Base-by-base conservation (phyloP, 2,329 filamentous ascomycete species). In the Emergomyces orientalis region DNA sequence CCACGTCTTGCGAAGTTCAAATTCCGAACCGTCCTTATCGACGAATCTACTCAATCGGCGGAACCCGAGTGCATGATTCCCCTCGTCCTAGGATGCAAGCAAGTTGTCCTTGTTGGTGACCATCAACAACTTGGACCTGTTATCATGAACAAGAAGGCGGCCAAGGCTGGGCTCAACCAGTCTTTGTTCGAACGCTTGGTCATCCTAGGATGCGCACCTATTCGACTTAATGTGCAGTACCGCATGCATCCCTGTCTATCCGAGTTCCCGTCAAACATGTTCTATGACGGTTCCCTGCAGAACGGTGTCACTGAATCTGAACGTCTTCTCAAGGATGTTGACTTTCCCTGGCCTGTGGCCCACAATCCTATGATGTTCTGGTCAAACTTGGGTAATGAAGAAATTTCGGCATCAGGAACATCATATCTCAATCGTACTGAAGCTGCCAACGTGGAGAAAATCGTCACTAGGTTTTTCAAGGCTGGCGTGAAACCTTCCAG, bases 361-460 rank as follows among this genome's bases (percentile, higher is more conserved):
- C 93, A 97, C 73, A 91, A 87, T 69, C 94, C 94, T 2, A 99
- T 99, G 94, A 97, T 97, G 94, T 99, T 99, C 79, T 99, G 94
- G 94, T 96, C 91, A 32, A 99, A 99, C 74, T 81, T 97, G 62
- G 94, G 94, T 64, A 96, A 95, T 64, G 94, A 99, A 76, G 94
- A 99, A 76, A 99, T 99, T 59, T 97, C 93, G 7, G 94, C 94
- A 0, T 97, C 92, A 32, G 94, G 94, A 72, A 99, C 94, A 2
- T 97, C 93, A 2, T 99, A 99, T 73, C 87, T 99, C 68, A 99
- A 99, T 77, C 90, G 94, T 56, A 97, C 94, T 1, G 94, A 99
- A 75, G 92, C 94, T 3, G 89, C 91, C 56, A 97, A 97, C 67
- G 94, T 99, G 39, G 94, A 99, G 78, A 99, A 99, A 82, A 92